Conservation (phyloP, 495 filamentous ascomycete genomes). For the Melanomma pulvis-pyrius region DNA sequence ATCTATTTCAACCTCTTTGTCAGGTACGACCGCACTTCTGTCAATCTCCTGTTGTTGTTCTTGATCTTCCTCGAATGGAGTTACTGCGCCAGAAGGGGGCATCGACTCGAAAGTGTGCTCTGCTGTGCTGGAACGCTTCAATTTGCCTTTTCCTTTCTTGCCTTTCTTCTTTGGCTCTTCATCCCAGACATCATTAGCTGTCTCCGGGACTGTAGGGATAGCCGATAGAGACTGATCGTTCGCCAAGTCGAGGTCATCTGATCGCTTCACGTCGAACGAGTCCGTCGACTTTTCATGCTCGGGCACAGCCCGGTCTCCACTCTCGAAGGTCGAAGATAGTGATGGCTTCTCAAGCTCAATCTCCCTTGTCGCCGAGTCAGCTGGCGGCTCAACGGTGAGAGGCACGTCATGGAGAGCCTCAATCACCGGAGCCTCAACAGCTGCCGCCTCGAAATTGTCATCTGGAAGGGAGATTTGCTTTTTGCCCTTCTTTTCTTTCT, state of each 20-base stretch:
- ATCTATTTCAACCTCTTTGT: conserved; percentile 14
- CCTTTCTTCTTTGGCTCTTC: conserved; percentile 41
- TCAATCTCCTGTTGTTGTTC: conserved; percentile 6
- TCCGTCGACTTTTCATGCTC: not conserved
- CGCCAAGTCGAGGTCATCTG: not conserved
- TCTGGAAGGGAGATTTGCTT: conserved; percentile 19
- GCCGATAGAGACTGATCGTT: conserved; percentile 7
- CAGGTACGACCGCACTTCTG: not conserved
- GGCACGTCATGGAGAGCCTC: conserved; percentile 25
- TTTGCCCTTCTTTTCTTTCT: conserved; percentile 40
- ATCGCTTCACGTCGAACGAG: not conserved
- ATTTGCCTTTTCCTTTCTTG: conserved; percentile 34
- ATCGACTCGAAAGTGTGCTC: conserved; percentile 14
- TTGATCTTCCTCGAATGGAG: not conserved
- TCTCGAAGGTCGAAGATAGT: conserved; percentile 2
- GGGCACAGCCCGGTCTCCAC: not conserved
- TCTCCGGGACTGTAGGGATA: not conserved
- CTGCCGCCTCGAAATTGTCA: conserved; percentile 18
- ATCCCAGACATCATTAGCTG: conserved; percentile 36
- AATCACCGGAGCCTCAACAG: conserved; percentile 33
- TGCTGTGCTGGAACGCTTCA: conserved; percentile 23
- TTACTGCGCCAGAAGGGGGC: not conserved
- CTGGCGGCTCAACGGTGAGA: conserved; percentile 29
- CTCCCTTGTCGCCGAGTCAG: not conserved
- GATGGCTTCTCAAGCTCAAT: conserved; percentile 6